Conservation (phyloP, 331 rosid species). For the Stylosanthes scabra region DNA sequence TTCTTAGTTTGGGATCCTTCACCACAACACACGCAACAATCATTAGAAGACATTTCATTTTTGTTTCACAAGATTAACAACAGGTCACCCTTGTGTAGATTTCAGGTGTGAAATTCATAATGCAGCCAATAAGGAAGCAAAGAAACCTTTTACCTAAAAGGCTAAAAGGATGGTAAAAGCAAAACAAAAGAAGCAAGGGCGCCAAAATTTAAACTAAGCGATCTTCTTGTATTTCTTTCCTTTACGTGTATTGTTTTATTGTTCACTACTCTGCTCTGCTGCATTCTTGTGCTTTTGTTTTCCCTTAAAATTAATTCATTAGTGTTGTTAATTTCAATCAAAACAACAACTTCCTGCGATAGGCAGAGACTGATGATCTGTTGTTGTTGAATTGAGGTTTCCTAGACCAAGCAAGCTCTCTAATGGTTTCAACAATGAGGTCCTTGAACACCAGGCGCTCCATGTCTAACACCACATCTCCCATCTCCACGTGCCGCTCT, state of each 20-base stretch:
- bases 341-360: slow-evolving; percentile 60
- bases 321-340: slow-evolving; percentile 16
- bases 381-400: slow-evolving; percentile 8
- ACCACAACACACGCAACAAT: slow-evolving; percentile 2
- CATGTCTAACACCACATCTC: slow-evolving; percentile 71
- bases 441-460: slow-evolving; percentile 90
- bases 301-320: not conserved
- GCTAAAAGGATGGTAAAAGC: not conserved
- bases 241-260: not conserved
- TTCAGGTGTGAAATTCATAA: too few species aligned
- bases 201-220: slow-evolving; percentile 20
- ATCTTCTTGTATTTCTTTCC: not conserved
- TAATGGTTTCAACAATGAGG: slow-evolving; percentile 79
- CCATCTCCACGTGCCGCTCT: slow-evolving; percentile 67
- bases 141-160: not conserved
- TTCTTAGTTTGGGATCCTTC: not conserved
- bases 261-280: not conserved
- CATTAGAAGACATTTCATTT: not conserved
- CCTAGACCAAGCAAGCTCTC: slow-evolving; percentile 57
- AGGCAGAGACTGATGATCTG: slow-evolving; percentile 24
- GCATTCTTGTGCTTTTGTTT: not conserved
- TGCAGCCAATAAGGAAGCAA: not conserved
- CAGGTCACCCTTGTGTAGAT: not conserved
- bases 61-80: not conserved
- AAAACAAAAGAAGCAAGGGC: slow-evolving; percentile 1